phyloP scores from a whole-genome alignment of 176 grass and related monocot species.

The Raddia distichophylla region DNA sequence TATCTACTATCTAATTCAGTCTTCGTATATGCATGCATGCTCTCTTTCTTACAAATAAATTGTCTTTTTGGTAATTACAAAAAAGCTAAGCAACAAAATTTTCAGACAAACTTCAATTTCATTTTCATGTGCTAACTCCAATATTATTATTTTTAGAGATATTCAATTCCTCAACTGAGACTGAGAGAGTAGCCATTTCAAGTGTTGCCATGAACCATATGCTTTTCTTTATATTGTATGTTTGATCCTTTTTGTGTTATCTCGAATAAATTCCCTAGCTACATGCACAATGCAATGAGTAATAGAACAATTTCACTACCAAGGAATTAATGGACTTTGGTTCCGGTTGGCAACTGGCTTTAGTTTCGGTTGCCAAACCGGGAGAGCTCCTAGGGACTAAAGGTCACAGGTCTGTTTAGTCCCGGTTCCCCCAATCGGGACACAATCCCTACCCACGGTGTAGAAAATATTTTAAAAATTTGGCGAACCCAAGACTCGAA shows the following conservation, averaged over 20 bases:
- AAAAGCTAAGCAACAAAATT: neutral
- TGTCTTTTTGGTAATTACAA: constrained; percentile 8
- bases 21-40: neutral
- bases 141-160: neutral
- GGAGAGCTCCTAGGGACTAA: too few species aligned
- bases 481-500: too few species aligned
- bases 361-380: too few species aligned
- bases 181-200: neutral
- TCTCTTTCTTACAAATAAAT: constrained; percentile 9
- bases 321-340: too few species aligned
- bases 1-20: neutral
- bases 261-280: neutral
- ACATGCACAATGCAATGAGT: neutral
- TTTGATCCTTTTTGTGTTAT: neutral
- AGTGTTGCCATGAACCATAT: neutral
- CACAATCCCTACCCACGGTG: too few species aligned
- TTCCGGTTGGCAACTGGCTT: too few species aligned
- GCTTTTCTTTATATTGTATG: neutral
- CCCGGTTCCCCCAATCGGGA: too few species aligned
- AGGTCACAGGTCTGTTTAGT: too few species aligned
- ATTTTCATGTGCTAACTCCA: neutral
- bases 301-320: neutral
- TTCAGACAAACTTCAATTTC: neutral
- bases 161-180: neutral
- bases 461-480: too few species aligned